Base-by-base conservation (phyloP, 306 rosid genomes). In the Echinosophora koreensis region DNA sequence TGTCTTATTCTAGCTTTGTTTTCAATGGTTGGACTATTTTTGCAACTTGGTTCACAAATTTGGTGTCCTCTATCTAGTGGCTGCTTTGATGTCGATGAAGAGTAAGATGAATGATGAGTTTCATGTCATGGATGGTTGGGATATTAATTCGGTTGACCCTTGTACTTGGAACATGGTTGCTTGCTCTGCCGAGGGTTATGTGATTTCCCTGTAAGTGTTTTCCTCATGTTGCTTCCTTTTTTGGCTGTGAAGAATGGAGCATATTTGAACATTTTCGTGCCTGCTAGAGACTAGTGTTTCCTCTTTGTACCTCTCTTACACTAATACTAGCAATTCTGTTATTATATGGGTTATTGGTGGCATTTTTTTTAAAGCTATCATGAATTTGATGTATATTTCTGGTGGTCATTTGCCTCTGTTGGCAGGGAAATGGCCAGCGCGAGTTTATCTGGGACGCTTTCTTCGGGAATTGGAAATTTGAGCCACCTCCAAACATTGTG, bases 71-170 rank as follows among this genome's bases (percentile, higher is more conserved):
- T 22, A 3, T 73, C 72, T 78, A 92, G 98, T 95, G 86, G 92
- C 98, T 86, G 96, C 99, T 73, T 87, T 96, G 89, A 96, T 92
- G 96, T 85, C 98, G 8, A 58, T 92, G 90, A 96, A 96, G 91
- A 91, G 71, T 71, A 84, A 88, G 82, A 87, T 92, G 91, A 85
- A 78, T 71, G 98, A 89, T 77, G 87, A 83, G 39, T 42, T 79
- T 76, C 73, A 41, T 54, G 96, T 84, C 51, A 82, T 92, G 97
- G 79, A 73, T 66, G 99, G 90, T 58, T 96, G 98, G 98, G 97
- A 96, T 78, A 89, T 92, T 47, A 91, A 92, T 79, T 95, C 99
- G 27, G 99, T 92, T 73, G 98, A 96, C 76, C 99, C 99, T 44
- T 96, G 99, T 57, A 92, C 99, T 73, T 92, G 99, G 98, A 75